phyloP scores from a whole-genome alignment of 2,329 filamentous ascomycete species.

The Colletotrichum sp. region DNA sequence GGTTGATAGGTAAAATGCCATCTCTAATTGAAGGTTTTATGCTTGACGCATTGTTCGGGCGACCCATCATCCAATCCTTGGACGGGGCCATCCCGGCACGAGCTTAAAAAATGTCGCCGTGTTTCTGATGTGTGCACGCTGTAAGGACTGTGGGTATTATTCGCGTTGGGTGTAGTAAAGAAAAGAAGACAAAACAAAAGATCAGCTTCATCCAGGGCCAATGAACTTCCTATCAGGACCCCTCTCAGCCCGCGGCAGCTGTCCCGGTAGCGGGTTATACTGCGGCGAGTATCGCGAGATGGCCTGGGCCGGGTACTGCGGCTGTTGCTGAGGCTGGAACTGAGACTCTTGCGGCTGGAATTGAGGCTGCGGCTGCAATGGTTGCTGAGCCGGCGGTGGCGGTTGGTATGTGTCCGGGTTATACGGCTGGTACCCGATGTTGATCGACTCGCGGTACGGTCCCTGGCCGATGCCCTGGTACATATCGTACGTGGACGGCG shows the following conservation, averaged over 20 bases:
- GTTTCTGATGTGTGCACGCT: not conserved
- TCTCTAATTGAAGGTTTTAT: not conserved
- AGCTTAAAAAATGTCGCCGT: not conserved
- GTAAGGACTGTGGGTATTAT: not conserved
- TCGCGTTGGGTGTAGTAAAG: not conserved
- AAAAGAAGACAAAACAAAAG: not conserved
- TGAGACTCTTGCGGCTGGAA: not conserved
- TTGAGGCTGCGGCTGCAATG: not conserved
- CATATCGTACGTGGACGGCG: conserved; percentile 2
- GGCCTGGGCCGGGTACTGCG: not conserved
- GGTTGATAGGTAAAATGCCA: not conserved
- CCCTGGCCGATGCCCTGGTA: conserved; percentile 10
- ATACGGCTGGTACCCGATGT: conserved; percentile 11
- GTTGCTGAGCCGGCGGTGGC: not conserved
- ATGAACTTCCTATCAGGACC: conserved; percentile 16
- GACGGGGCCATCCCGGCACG: not conserved
- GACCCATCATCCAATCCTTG: not conserved
- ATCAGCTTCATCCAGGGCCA: not conserved
- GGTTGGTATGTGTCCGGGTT: not conserved
- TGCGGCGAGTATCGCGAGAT: not conserved
- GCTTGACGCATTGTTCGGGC: not conserved
- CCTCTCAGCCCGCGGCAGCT: conserved; percentile 12
- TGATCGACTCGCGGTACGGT: conserved; percentile 11
- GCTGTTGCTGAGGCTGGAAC: not conserved
- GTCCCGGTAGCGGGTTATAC: not conserved